These are phyloP conservation scores for Rhizopogon hawkerae DNA, from an alignment of 1,284 basidiomycete species.

Conservation along the genomic window DNA sequence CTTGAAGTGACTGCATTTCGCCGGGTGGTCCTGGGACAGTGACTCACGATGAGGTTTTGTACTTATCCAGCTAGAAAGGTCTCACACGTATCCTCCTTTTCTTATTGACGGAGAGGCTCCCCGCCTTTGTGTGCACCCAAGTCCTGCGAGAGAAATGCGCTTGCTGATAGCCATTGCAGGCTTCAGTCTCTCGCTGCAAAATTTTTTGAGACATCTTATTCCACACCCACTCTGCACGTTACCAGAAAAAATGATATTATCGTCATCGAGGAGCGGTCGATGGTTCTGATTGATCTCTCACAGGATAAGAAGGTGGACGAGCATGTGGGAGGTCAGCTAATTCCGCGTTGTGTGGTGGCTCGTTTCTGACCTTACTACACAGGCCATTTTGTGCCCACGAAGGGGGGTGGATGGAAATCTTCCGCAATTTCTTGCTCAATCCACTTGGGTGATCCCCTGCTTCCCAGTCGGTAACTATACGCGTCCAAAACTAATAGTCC, in stretches of 20 bases:
- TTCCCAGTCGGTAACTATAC: slow-evolving; percentile 10
- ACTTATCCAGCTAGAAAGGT: slow-evolving; percentile 21
- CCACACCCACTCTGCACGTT: slow-evolving; percentile 74
- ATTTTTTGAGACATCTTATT: slow-evolving; percentile 50
- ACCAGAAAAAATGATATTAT: slow-evolving; percentile 77
- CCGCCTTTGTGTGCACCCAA: slow-evolving; percentile 53
- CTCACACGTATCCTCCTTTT: slow-evolving; percentile 52
- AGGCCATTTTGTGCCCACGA: slow-evolving; percentile 78
- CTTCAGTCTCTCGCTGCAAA: slow-evolving; percentile 46
- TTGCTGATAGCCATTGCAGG: slow-evolving; percentile 43
- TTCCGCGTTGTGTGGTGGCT: not conserved
- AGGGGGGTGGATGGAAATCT: slow-evolving; percentile 66
- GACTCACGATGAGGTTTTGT: not conserved
- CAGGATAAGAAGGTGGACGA: slow-evolving; percentile 54
- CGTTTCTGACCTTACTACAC: not conserved
- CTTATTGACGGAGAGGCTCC: slow-evolving; percentile 55
- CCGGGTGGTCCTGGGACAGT: not conserved
- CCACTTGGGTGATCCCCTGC: slow-evolving; percentile 19
- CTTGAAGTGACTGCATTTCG: too few relatives aligned
- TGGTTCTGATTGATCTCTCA: slow-evolving; percentile 52
- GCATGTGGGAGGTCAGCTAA: slow-evolving; percentile 64
- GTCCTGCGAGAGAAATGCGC: not conserved
- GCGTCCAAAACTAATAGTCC: not conserved
- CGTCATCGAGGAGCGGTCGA: slow-evolving; percentile 55
- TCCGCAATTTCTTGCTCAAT: slow-evolving; percentile 43